Percentiles rank a stretch among this genome's conserved stretches.
These are phyloP conservation scores for Gossypium lobatum DNA, from an alignment of 441 rosid species.

Conservation along the genomic window DNA sequence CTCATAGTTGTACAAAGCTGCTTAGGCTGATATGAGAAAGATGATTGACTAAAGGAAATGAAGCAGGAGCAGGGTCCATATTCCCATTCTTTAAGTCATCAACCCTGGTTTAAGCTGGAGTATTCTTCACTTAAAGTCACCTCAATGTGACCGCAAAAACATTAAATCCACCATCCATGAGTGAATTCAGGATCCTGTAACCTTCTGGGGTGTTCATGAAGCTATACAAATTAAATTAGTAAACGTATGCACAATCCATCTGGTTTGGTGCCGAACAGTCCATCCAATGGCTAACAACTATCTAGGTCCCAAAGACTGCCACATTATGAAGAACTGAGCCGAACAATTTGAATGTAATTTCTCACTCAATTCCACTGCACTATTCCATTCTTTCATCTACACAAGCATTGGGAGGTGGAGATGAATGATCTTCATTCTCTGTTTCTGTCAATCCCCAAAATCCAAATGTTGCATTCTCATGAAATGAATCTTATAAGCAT, in stretches of 20 bases:
- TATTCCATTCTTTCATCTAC: conserved; percentile 37
- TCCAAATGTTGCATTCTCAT: neutral
- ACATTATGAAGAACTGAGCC: conserved; percentile 49
- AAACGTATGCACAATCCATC: conserved; percentile 27
- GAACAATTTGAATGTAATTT: conserved; percentile 33
- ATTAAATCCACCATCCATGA: conserved; percentile 34
- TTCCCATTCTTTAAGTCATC: conserved; percentile 22
- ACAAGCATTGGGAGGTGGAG: conserved; percentile 33
- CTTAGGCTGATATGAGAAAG: conserved; percentile 44
- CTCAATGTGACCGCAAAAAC: conserved; percentile 36
- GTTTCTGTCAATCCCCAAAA: conserved; percentile 1
- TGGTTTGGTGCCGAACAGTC: conserved; percentile 16
- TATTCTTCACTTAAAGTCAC: conserved; percentile 35
- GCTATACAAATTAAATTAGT: conserved; percentile 30
- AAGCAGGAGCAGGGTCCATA: conserved; percentile 27
- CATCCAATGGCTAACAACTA: no score
- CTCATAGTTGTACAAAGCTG: conserved; percentile 44
- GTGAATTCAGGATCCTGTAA: conserved; percentile 34
- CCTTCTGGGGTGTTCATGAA: conserved; percentile 37
- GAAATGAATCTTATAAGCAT: no score
- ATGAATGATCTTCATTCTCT: conserved; percentile 28
- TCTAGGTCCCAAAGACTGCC: conserved; percentile 38
- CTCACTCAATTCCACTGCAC: conserved; percentile 29
- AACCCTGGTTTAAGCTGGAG: conserved; percentile 46
- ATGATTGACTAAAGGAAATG: conserved; percentile 35